Conservation (phyloP, 768 basidiomycete species). For the Suillus weaverae region DNA sequence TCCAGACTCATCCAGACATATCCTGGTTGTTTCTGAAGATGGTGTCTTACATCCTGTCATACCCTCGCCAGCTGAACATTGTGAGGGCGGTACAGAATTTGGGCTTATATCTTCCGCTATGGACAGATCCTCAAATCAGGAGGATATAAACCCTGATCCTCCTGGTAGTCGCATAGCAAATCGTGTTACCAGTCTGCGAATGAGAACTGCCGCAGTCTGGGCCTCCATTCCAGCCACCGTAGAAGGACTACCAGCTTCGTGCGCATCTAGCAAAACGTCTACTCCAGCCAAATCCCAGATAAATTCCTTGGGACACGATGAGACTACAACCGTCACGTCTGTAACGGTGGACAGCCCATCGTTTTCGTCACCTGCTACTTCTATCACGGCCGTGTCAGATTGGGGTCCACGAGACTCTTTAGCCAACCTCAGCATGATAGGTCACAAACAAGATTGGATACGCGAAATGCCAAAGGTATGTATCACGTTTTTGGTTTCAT, state of each 20-base stretch:
- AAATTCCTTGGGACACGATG: background rate
- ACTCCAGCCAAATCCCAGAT: background rate
- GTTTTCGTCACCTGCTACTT: conserved; percentile 2
- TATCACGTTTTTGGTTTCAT: background rate
- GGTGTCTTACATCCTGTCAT: background rate
- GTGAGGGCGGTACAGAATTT: background rate
- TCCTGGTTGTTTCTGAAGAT: background rate
- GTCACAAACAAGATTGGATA: background rate
- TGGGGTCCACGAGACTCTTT: background rate
- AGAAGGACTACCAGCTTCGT: background rate
- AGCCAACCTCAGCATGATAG: background rate
- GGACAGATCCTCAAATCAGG: background rate
- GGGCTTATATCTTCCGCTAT: background rate
- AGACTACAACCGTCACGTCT: background rate
- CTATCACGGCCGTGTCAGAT: conserved; percentile 1
- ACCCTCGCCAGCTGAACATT: background rate
- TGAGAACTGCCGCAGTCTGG: conserved; percentile 28
- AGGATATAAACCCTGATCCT: background rate
- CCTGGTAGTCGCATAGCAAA: conserved; percentile 25
- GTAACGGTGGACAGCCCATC: background rate
- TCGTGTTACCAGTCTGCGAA: conserved; percentile 26
- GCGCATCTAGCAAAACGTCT: background rate
- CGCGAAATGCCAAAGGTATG: background rate
- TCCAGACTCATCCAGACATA: background rate
- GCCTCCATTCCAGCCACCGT: conserved; percentile 28